Evolutionary conservation across 2,329 filamentous ascomycete genomes (phyloP), one percentile per base, ranked within the genome.

Genomic region (Colletotrichum limetticola): DNA sequence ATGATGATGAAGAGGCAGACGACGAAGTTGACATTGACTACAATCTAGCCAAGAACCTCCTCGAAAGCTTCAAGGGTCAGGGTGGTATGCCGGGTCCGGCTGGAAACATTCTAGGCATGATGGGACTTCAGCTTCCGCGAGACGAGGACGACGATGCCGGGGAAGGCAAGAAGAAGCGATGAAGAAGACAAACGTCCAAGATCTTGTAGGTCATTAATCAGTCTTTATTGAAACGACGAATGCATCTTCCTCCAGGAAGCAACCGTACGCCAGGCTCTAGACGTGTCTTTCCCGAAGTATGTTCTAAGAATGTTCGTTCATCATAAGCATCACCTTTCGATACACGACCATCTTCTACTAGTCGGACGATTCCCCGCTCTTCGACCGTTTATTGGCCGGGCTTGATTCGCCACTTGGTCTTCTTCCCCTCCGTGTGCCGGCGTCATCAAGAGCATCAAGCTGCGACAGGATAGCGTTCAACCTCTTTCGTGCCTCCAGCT

Each of bases 61-160:
- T 99, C 1, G 95, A 98, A 81, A 96, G 94, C 77, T 95, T 99
- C 83, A 97, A 97, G 79, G 92, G 94, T 19, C 96, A 98, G 81
- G 94, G 87, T 22, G 97, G 97, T 14, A 90, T 93, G 86, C 88
- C 94, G 37, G 97, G 97, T 0, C 97, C 97, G 1, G 93, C 94
- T 2, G 92, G 95, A 1, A 98, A 98, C 80, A 85, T 99, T 73
- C 88, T 99, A 78, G 92, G 92, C 7, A 89, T 97, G 84, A 93
- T 98, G 92, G 95, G 95, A 0, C 86, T 98, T 76, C 88, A 90
- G 53, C 85, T 98, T 72, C 96, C 96, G 0, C 88, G 93, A 72
- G 95, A 97, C 78, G 94, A 96, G 73, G 91, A 89, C 30, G 88
- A 90, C 46, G 84, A 83, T 1, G 80, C 75, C 0, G 76, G 78